Evolutionary conservation across 2,329 filamentous ascomycete genomes (phyloP), one percentile per base, ranked within the genome.

Genomic region (Gnomoniopsis smithogilvyi): DNA sequence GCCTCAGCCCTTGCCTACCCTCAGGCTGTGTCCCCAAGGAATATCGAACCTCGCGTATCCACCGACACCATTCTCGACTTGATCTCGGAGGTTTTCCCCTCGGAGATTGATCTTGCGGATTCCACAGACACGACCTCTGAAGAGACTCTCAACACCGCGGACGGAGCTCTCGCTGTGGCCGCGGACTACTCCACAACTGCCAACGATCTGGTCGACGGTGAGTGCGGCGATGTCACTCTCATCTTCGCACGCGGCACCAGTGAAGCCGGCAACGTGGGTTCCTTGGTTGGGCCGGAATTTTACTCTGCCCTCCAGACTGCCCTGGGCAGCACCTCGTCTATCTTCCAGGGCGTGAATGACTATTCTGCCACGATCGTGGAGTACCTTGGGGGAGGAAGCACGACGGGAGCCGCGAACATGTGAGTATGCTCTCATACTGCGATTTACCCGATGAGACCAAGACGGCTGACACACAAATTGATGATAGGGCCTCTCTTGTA

Each of bases 401-500:
- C 62, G 10, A 46, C 46, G 2, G 68, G 66, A 1, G 58, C 41
- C 6, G 21, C 46, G 17, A 24, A 56, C 17, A 62, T 62, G 60
- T 62, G 14, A 62, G 60, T 56, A 59, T 53, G 30, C 21, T 10
- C n/a, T 3, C 10, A 14, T 11, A 3, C 21, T 12, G 2, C 30
- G 17, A 30, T 8, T 21, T n/a, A 4, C 57, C 45, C 30, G 10
- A 21, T 8, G 26, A 51, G 12, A 41, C 6, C 6, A 6, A 4
- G 12, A 14, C 38, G n/a, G 38, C 34, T 46, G 43, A 61, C 15
- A 64, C 34, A 14, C 70, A 69, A 33, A 72, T 68, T 57, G 58
- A 54, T 41, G 17, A 65, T 54, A 74, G 76, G 71, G 74, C 74
- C n/a, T 56, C 69, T 10, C 47, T 62, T 2, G 54, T 67, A 8